These are phyloP conservation scores for Starmerella sirachaensis DNA, from an alignment of 805 yeast genomes.

Conservation along the genomic window DNA sequence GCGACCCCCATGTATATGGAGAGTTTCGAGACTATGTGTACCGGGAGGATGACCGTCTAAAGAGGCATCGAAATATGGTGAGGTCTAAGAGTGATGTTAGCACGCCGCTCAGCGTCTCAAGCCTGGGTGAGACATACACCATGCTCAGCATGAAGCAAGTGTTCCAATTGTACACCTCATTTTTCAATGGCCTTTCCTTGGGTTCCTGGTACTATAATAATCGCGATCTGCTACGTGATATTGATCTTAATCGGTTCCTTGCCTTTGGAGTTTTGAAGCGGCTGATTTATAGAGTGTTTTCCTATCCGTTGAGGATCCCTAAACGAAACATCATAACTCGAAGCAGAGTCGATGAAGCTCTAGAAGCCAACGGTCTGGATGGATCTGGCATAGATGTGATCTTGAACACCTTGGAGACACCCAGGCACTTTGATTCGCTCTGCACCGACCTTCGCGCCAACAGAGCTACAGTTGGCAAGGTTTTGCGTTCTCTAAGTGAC, in stretches of 20 bases:
- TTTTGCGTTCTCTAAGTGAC: constrained; percentile 20
- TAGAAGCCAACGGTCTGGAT: constrained; percentile 10
- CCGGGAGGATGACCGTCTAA: too few relatives aligned
- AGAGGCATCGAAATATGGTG: too few relatives aligned
- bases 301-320: constrained; percentile 48
- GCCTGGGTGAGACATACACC: constrained; percentile 1
- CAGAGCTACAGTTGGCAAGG: constrained; percentile 16
- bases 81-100: neutral
- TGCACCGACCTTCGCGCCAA: constrained; percentile 23
- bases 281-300: constrained; percentile 64
- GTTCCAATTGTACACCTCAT: constrained; percentile 61
- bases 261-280: constrained; percentile 80
- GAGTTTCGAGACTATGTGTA: constrained; percentile 81
- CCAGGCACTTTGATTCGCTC: constrained; percentile 19
- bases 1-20: constrained; percentile 55
- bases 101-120: constrained; percentile 5
- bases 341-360: constrained; percentile 5
- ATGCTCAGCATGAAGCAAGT: constrained; percentile 26
- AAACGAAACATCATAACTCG: constrained; percentile 6
- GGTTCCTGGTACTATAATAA: constrained; percentile 75
- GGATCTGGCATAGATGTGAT: constrained; percentile 7
- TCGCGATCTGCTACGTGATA: constrained; percentile 40
- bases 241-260: constrained; percentile 75
- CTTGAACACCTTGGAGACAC: constrained; percentile 10
- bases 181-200: constrained; percentile 65